phyloP scores from a whole-genome alignment of 208 protist genomes.

The Lotmaria passim region DNA sequence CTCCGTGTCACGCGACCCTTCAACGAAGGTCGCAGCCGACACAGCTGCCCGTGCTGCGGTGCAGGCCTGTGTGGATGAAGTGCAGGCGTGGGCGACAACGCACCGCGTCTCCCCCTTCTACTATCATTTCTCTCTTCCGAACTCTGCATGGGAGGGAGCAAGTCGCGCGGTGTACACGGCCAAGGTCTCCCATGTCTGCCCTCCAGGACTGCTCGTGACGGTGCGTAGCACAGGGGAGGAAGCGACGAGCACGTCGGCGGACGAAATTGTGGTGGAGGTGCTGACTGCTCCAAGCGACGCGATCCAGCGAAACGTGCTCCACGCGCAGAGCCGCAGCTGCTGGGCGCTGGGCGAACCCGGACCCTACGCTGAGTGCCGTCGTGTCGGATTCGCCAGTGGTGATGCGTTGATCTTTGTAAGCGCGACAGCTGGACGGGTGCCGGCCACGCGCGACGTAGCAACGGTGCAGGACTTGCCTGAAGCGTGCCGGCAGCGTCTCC shows the following conservation, averaged over 20 bases:
- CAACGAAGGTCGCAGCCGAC: background rate
- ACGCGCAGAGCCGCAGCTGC: constrained; percentile 91
- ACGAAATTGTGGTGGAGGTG: constrained; percentile 18
- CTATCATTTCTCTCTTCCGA: constrained; percentile 18
- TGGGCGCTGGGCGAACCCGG: constrained; percentile 91
- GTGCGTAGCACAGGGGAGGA: background rate
- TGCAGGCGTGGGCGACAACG: constrained; percentile 13
- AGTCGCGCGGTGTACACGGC: constrained; percentile 20
- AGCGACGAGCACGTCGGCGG: background rate
- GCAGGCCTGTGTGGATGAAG: background rate
- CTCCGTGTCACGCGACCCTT: background rate
- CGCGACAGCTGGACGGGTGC: constrained; percentile 48
- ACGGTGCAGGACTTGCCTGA: constrained; percentile 31
- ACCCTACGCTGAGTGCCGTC: constrained; percentile 84
- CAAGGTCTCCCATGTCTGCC: constrained; percentile 30
- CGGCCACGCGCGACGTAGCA: constrained; percentile 42
- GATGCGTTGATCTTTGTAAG: constrained; percentile 29
- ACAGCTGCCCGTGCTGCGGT: background rate
- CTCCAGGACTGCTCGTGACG: constrained; percentile 30
- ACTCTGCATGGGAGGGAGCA: constrained; percentile 10
- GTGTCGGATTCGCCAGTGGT: constrained; percentile 4
- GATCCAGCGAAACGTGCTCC: constrained; percentile 48
- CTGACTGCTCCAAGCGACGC: constrained; percentile 19
- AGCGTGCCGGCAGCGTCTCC: background rate
- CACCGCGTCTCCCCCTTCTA: constrained; percentile 20